Base-by-base conservation (phyloP, 306 rosid species). In the Castanea sativa region DNA sequence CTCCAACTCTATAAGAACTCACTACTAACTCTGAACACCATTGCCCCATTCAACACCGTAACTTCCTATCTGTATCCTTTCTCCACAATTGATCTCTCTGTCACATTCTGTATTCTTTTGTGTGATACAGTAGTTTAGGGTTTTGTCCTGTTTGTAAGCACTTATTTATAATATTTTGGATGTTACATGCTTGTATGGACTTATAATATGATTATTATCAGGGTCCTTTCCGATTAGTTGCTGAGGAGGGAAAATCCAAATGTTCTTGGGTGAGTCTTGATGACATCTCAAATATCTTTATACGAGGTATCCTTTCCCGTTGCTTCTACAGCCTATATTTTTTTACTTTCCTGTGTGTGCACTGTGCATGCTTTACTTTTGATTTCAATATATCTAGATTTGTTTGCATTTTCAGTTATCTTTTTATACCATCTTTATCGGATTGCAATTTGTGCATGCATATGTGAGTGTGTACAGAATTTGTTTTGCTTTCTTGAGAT, bases 231-330 rank as follows among this genome's bases (percentile, higher is more conserved):
- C 91, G 98, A 56, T 91, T 95, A 74, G 99, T 95, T 76, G 99
- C 92, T 29, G 99, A 95, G 89, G 98, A 94, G 88, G 99, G 99
- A 15, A 95, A 93, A 81, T 90, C 97, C 45, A 95, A 95, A 85
- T 95, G 99, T 79, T 93, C 99, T 52, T 92, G 99, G 98, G 94
- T 93, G 74, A 95, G 90, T 89, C 96, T 95, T 82, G 99, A 95
- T 79, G 97, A 93, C 84, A 81, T 89, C 88, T 93, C 98, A 84
- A 93, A 88, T 87, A 84, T 86, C 84, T 85, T 90, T 73, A 91
- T 90, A 60, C 83, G 93, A 93, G 99, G 98, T 95, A 90, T 80
- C n/a, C 63, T 45, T 61, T 30, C 32, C 29, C 53, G 11, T 75
- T 69, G 65, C 78, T 75, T 89, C 51, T 73, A 51, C 68, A 18